Conservation (phyloP, 2,329 filamentous ascomycete genomes). For the Trichophyton simii region DNA sequence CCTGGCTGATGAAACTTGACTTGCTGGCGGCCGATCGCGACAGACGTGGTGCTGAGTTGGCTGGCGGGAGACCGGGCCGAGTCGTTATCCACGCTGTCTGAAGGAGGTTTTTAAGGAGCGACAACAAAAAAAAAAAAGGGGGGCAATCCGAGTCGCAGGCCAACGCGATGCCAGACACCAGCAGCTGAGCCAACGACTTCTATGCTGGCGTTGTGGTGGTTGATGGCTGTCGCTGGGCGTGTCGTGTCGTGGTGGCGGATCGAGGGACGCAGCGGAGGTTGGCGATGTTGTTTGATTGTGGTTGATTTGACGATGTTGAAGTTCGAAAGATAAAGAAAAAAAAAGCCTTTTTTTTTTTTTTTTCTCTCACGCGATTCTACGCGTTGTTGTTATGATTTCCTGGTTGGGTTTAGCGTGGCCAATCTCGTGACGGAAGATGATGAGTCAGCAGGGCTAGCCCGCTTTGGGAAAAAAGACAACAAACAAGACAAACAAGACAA, state of each 20-base stretch:
- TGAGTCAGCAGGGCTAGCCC: not conserved
- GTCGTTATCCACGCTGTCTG: not conserved
- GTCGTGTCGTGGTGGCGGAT: not conserved
- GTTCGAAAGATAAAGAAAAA: not conserved
- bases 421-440: not conserved
- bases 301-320: not conserved
- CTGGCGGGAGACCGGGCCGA: not conserved
- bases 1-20: not conserved
- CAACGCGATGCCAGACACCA: no score
- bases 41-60: not conserved
- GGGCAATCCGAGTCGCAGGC: not conserved
- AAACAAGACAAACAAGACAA: not conserved
- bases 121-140: not conserved
- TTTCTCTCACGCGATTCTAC: not conserved
- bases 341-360: not conserved
- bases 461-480: not conserved
- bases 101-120: not conserved
- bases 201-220: not conserved
- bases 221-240: not conserved
- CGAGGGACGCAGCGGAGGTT: not conserved
- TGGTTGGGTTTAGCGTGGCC: not conserved
- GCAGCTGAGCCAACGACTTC: no score
- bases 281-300: not conserved
- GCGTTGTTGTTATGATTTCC: conserved; percentile 1
- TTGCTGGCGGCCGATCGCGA: not conserved